Evolutionary conservation across 176 grass and related monocot species (phyloP).

Genomic region (Aegilops bicornis): DNA sequence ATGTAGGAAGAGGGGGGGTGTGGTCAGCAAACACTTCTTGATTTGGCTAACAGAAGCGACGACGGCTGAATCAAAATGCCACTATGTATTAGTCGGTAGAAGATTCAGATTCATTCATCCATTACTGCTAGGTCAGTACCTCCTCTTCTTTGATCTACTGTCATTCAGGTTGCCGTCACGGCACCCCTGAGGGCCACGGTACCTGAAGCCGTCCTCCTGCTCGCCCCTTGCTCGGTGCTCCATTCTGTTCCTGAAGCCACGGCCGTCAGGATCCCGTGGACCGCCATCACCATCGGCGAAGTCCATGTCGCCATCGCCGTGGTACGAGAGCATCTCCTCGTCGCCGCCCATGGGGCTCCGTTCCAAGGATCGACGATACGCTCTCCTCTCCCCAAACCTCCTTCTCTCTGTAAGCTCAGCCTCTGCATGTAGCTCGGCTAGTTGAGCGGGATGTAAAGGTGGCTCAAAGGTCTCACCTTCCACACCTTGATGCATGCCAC

Average conservation of each 20-base stretch:
- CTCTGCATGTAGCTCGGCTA: slow-evolving; percentile 31
- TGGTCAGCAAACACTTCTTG: slow-evolving; percentile 4
- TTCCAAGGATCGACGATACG: slow-evolving; percentile 24
- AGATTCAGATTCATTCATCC: neutral
- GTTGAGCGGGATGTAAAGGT: slow-evolving; percentile 31
- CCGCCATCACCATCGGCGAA: slow-evolving; percentile 23
- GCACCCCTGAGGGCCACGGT: slow-evolving; percentile 36
- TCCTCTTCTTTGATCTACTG: slow-evolving; percentile 34
- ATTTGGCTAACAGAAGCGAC: neutral
- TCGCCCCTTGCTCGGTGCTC: slow-evolving; percentile 34
- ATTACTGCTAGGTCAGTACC: slow-evolving; percentile 23
- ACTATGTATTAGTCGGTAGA: neutral
- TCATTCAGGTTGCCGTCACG: slow-evolving; percentile 36
- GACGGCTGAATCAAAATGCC: slow-evolving; percentile 24
- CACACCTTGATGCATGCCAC: slow-evolving; percentile 12
- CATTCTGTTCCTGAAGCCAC: slow-evolving; percentile 30
- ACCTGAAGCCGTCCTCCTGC: slow-evolving; percentile 37
- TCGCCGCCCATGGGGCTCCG: neutral
- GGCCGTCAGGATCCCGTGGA: slow-evolving; percentile 18
- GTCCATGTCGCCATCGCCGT: slow-evolving; percentile 34
- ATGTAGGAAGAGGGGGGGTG: neutral
- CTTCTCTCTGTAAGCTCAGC: slow-evolving; percentile 36
- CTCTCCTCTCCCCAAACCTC: slow-evolving; percentile 41
- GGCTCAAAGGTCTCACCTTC: slow-evolving; percentile 32
- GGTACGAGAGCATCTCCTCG: slow-evolving; percentile 37